Conservation (phyloP, 2,329 filamentous ascomycete genomes). For the Nigrospora sphaerica region DNA sequence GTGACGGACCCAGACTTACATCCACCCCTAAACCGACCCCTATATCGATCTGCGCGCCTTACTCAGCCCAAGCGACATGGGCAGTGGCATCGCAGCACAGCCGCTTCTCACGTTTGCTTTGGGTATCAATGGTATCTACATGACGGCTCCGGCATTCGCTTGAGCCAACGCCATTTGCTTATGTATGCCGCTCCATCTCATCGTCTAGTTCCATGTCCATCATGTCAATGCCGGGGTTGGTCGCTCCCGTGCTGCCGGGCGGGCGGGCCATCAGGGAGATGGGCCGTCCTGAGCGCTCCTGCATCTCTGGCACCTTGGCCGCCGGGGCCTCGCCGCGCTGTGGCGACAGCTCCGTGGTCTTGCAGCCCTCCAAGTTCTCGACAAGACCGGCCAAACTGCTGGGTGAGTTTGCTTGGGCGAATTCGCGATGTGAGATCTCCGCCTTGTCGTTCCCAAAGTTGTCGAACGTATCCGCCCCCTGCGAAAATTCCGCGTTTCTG, state of each 20-base stretch:
- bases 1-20: too few species aligned
- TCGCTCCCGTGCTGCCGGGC: conserved; percentile 8
- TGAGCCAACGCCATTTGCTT: too few species aligned
- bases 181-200: conserved; percentile 7
- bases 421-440: conserved; percentile 4
- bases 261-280: conserved; percentile 17
- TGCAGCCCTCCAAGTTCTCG: conserved; percentile 11
- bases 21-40: too few species aligned
- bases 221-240: conserved; percentile 13
- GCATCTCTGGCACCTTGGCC: conserved; percentile 35
- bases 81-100: too few species aligned
- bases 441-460: not conserved
- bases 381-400: conserved; percentile 10
- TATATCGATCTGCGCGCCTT: too few species aligned
- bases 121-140: too few species aligned
- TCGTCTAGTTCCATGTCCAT: conserved; percentile 31
- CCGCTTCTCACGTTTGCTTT: too few species aligned
- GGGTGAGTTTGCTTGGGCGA: not conserved
- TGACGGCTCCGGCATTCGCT: too few species aligned
- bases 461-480: conserved; percentile 4
- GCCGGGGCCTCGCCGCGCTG: not conserved
- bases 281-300: conserved; percentile 25
- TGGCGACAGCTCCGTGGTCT: conserved; percentile 5
- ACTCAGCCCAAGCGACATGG: too few species aligned
- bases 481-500: conserved; percentile 16